Conservation (phyloP, 2,329 filamentous ascomycete species). For the Aspergillus niger region DNA sequence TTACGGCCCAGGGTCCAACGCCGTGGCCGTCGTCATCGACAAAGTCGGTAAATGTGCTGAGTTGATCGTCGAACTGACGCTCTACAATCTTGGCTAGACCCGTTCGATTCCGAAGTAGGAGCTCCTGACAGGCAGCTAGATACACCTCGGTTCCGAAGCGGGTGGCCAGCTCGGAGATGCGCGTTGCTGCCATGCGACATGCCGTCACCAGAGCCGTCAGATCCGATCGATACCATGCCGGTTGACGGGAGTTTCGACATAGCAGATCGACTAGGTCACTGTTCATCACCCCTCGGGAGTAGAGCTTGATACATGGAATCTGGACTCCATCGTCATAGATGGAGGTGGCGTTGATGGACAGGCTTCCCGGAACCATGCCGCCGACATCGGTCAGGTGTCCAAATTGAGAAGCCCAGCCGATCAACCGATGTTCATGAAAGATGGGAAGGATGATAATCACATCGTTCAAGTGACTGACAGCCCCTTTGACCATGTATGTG, state of each 20-base stretch:
- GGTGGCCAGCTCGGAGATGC: constrained; percentile 49
- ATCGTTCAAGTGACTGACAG: constrained; percentile 54
- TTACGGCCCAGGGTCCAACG: constrained; percentile 50
- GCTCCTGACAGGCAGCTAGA: constrained; percentile 48
- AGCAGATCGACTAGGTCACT: constrained; percentile 48
- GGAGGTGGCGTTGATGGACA: constrained; percentile 53
- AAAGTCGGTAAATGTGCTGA: constrained; percentile 52
- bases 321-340: constrained; percentile 55
- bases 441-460: constrained; percentile 55
- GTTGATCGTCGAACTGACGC: constrained; percentile 46
- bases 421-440: constrained; percentile 46
- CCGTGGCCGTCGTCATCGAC: constrained; percentile 53
- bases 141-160: constrained; percentile 51
- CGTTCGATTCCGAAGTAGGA: constrained; percentile 48
- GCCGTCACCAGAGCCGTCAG: constrained; percentile 51
- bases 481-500: constrained; percentile 52
- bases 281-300: constrained; percentile 48
- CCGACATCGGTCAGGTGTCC: constrained; percentile 52
- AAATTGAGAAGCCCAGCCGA: constrained; percentile 55
- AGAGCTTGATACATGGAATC: constrained; percentile 53
- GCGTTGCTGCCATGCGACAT: constrained; percentile 48
- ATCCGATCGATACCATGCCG: constrained; percentile 54
- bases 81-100: constrained; percentile 52
- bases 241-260: constrained; percentile 52
- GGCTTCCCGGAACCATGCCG: constrained; percentile 53